A percentile compares a stretch with the other conserved stretches of the same genome.
Conservation (phyloP, 2,329 filamentous ascomycete genomes). For the Claviceps sp. region DNA sequence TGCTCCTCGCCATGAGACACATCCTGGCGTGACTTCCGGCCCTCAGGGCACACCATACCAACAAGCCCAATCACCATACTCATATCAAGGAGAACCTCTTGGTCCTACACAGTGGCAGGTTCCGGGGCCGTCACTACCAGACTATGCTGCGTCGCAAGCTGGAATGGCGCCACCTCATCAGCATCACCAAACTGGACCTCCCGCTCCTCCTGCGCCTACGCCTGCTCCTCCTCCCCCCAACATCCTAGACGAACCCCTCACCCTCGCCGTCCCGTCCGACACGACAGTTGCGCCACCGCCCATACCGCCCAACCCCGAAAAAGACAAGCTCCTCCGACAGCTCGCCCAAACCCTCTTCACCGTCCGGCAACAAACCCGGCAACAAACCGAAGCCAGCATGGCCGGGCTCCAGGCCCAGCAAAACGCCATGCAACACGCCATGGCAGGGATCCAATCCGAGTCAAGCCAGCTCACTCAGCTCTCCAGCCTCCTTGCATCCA, state of each 20-base stretch:
- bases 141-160: slow-evolving; percentile 4
- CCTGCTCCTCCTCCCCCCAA: slow-evolving; percentile 32
- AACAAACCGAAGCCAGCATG: slow-evolving; percentile 62
- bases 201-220: slow-evolving; percentile 12
- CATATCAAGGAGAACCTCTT: slow-evolving; percentile 3
- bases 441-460: slow-evolving; percentile 60
- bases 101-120: slow-evolving; percentile 11
- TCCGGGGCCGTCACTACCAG: slow-evolving; percentile 8
- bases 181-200: slow-evolving; percentile 6
- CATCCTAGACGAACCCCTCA: slow-evolving; percentile 42
- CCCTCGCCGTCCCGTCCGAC: slow-evolving; percentile 33
- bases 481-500: slow-evolving; percentile 56
- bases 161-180: slow-evolving; percentile 2
- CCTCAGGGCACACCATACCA: slow-evolving; percentile 2
- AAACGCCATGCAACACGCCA: slow-evolving; percentile 57
- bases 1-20: not conserved
- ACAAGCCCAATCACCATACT: not conserved
- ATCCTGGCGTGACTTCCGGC: not conserved
- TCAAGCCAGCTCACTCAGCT: slow-evolving; percentile 57
- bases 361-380: slow-evolving; percentile 54
- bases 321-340: slow-evolving; percentile 70
- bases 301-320: slow-evolving; percentile 90
- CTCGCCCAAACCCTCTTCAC: slow-evolving; percentile 57
- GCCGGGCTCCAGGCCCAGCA: slow-evolving; percentile 68
- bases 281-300: slow-evolving; percentile 56